Evolutionary conservation across 352 stramenopile species (phyloP).

Genomic region (Phytophthora hibernalis): DNA sequence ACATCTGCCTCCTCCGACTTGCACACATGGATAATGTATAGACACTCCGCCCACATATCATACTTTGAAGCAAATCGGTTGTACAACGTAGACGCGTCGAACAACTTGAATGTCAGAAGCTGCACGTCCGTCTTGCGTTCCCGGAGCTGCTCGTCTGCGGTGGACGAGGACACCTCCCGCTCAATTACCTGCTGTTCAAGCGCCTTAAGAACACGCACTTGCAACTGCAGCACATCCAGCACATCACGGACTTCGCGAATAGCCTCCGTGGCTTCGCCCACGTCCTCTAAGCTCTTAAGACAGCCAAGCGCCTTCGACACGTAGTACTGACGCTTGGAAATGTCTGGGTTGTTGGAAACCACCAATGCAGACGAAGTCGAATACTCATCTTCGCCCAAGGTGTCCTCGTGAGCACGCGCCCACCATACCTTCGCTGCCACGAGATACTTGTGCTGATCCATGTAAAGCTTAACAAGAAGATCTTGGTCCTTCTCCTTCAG

Average conservation of each 20-base stretch:
- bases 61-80: conserved; percentile 89
- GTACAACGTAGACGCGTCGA: conserved; percentile 85
- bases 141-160: conserved; percentile 52
- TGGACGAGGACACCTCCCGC: conserved; percentile 54
- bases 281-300: conserved; percentile 80
- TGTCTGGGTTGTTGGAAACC: conserved; percentile 70
- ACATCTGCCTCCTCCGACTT: conserved; percentile 85
- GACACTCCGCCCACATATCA: conserved; percentile 87
- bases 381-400: conserved; percentile 52
- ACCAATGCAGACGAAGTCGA: conserved; percentile 35
- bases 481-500: conserved; percentile 87
- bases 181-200: conserved; percentile 77
- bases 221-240: conserved; percentile 82
- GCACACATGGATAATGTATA: conserved; percentile 88
- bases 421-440: conserved; percentile 87
- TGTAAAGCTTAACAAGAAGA: conserved; percentile 86
- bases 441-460: conserved; percentile 88
- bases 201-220: conserved; percentile 82
- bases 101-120: conserved; percentile 78
- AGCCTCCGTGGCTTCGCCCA: conserved; percentile 71
- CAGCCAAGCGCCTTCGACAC: conserved; percentile 81
- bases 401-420: conserved; percentile 72
- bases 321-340: conserved; percentile 86
- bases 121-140: conserved; percentile 68
- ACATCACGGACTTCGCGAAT: conserved; percentile 84